Percentiles rank a stretch among this genome's conserved stretches.
Evolutionary conservation across 805 yeast genomes (phyloP).

Genomic region (Kodamaea sagamina): DNA sequence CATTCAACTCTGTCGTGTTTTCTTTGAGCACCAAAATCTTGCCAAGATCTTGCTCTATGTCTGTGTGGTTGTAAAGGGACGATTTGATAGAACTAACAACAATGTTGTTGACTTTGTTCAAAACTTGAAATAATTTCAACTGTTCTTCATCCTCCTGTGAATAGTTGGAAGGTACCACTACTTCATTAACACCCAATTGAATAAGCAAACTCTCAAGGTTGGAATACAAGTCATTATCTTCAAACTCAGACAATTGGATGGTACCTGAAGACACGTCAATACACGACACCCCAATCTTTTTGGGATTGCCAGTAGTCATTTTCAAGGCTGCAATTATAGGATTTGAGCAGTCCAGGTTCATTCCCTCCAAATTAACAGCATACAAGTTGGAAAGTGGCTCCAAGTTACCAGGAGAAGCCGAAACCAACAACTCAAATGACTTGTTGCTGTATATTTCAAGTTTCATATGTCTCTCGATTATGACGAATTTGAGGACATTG

Average conservation of each 20-base stretch:
- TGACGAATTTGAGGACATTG: constrained; percentile 59
- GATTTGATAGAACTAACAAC: constrained; percentile 63
- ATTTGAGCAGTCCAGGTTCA: constrained; percentile 49
- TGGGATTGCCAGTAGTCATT: constrained; percentile 37
- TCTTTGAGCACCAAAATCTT: constrained; percentile 53
- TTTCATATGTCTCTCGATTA: constrained; percentile 71
- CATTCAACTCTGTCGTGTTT: constrained; percentile 19
- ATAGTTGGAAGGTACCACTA: constrained; percentile 55
- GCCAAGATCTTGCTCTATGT: constrained; percentile 76
- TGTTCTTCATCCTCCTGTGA: constrained; percentile 49
- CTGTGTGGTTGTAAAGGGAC: constrained; percentile 60
- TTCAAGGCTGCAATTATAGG: constrained; percentile 45
- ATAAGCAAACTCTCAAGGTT: constrained; percentile 83
- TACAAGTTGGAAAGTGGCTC: constrained; percentile 47
- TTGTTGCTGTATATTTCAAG: constrained; percentile 73
- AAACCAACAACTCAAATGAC: constrained; percentile 55
- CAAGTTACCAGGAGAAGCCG: constrained; percentile 90
- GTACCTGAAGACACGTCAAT: constrained; percentile 68
- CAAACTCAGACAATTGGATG: constrained; percentile 75
- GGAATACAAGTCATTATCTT: constrained; percentile 84
- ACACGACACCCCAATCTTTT: constrained; percentile 74
- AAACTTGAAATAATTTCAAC: constrained; percentile 64
- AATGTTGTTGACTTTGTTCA: constrained; percentile 73
- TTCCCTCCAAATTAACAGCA: constrained; percentile 55
- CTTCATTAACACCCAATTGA: constrained; percentile 88